These are phyloP conservation scores for Geotrichum citri-aurantii DNA, from an alignment of 1,139 yeast species.

Conservation along the genomic window DNA sequence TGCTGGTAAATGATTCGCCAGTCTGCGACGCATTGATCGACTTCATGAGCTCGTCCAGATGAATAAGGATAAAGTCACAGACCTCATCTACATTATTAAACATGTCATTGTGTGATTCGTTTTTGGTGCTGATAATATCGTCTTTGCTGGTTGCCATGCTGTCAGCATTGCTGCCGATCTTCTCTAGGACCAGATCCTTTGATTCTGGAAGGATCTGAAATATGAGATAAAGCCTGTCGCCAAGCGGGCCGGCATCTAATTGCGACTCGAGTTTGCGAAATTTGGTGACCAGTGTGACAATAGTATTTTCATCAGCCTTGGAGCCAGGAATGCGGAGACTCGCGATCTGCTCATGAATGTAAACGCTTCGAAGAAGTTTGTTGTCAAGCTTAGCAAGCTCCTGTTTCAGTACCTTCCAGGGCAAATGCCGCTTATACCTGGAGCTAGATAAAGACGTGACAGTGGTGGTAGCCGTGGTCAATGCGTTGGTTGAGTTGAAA, in stretches of 20 bases:
- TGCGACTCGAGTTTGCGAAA: slow-evolving; percentile 21
- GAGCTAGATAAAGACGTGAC: neutral
- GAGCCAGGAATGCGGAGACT: neutral
- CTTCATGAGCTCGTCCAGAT: slow-evolving; percentile 17
- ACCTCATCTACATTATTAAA: slow-evolving; percentile 18
- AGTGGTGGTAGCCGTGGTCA: neutral
- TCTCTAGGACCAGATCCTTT: slow-evolving; percentile 11
- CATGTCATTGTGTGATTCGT: neutral
- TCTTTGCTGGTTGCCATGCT: neutral
- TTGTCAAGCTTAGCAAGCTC: slow-evolving; percentile 19
- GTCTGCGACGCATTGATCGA: neutral
- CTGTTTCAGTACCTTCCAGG: slow-evolving; percentile 12
- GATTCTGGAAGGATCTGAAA: slow-evolving; percentile 20
- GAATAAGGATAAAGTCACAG: slow-evolving; percentile 17
- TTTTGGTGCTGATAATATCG: neutral
- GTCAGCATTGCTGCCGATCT: slow-evolving; percentile 1
- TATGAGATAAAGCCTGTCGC: slow-evolving; percentile 21
- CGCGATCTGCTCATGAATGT: slow-evolving; percentile 16
- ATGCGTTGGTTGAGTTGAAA: neutral
- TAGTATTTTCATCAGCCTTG: slow-evolving; percentile 4
- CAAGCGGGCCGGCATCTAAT: slow-evolving; percentile 22
- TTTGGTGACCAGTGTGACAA: slow-evolving; percentile 11
- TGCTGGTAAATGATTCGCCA: neutral
- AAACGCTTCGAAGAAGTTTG: slow-evolving; percentile 19
- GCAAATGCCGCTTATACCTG: slow-evolving; percentile 9